phyloP scores from a whole-genome alignment of 306 rosid genomes.

The Acacia melanoxylon region DNA sequence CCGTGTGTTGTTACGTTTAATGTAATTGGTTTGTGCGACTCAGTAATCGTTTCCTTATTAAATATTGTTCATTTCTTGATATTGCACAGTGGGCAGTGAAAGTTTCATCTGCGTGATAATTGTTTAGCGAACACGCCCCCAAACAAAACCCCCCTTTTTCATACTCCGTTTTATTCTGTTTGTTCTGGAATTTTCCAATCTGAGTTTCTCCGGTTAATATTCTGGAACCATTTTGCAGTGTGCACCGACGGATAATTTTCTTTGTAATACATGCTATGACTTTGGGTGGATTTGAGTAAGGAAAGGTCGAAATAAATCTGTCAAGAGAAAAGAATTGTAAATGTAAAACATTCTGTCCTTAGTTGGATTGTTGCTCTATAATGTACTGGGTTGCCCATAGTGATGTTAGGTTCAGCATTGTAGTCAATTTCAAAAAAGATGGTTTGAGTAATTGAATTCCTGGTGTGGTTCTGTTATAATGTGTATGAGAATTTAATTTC shows the following conservation, averaged over 20 bases:
- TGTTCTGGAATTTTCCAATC: background rate
- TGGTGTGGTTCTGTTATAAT: background rate
- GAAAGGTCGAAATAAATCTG: background rate
- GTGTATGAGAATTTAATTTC: background rate
- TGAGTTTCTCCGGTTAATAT: background rate
- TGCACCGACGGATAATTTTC: background rate
- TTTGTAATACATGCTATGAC: background rate
- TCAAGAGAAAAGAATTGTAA: background rate
- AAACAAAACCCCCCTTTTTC: background rate
- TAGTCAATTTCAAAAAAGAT: background rate
- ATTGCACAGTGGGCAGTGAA: background rate
- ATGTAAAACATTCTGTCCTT: background rate
- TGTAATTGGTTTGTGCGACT: background rate
- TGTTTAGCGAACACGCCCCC: background rate
- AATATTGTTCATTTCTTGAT: background rate
- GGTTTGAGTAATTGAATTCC: background rate
- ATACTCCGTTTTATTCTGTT: background rate
- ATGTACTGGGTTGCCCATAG: background rate
- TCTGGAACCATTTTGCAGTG: background rate
- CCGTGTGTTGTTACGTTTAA: background rate
- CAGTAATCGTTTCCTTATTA: background rate
- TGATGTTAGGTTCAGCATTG: constrained; percentile 5
- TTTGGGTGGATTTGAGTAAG: background rate
- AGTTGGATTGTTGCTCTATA: background rate
- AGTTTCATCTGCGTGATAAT: background rate